phyloP scores from a whole-genome alignment of 2,329 filamentous ascomycete genomes.

The Cladophialophora carrionii region DNA sequence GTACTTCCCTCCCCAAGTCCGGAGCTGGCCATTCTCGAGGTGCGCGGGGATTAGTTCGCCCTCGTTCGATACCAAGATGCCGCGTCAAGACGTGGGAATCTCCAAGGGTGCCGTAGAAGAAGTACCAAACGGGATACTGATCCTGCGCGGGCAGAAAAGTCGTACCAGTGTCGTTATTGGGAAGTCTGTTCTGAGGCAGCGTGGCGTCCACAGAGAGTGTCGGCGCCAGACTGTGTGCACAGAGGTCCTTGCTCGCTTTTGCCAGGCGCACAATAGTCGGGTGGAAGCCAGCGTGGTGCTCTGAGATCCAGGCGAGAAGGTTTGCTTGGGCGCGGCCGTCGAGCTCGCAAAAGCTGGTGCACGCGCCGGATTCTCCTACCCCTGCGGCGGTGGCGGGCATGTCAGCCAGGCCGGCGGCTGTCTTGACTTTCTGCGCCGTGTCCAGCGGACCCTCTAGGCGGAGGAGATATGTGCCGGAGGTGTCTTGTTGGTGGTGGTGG shows the following conservation, averaged over 20 bases:
- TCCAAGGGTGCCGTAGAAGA: conserved; percentile 50
- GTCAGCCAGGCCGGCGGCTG: neutral
- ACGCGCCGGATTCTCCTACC: neutral
- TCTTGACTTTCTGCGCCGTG: neutral
- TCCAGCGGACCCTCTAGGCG: neutral
- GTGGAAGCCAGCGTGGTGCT: conserved; percentile 31
- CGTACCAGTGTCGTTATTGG: neutral
- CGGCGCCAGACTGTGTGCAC: conserved; percentile 34
- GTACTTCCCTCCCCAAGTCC: conserved; percentile 48
- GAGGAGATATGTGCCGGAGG: neutral
- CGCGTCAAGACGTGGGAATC: conserved; percentile 41
- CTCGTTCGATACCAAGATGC: conserved; percentile 41
- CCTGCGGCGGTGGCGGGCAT: neutral
- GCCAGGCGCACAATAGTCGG: conserved; percentile 41
- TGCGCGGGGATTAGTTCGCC: conserved; percentile 40
- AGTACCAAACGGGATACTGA: conserved; percentile 49
- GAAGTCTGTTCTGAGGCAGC: conserved; percentile 40
- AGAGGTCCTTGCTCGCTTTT: conserved; percentile 40
- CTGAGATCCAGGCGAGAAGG: conserved; percentile 33
- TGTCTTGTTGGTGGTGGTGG: neutral
- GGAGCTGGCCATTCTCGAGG: conserved; percentile 42
- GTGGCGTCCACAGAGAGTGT: conserved; percentile 39
- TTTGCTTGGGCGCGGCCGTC: conserved; percentile 26
- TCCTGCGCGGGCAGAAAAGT: conserved; percentile 37
- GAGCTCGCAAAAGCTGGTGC: conserved; percentile 39